phyloP scores from a whole-genome alignment of 306 rosid genomes.

The Cajanus cajan region DNA sequence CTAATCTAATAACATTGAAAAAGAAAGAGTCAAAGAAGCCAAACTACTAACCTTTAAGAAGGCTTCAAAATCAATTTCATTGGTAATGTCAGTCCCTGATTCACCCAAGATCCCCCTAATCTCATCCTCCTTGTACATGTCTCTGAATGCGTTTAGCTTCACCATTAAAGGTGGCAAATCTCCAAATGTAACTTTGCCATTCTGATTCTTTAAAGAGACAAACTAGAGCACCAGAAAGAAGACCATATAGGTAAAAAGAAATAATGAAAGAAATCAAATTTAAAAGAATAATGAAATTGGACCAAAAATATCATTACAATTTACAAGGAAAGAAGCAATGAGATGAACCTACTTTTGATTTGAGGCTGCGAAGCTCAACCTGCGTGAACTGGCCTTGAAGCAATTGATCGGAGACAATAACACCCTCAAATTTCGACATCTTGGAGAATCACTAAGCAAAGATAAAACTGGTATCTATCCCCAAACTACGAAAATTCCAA shows the following conservation, averaged over 20 bases:
- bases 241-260: neutral
- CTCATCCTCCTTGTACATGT: conserved; percentile 63
- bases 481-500: conserved; percentile 13
- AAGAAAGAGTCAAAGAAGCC: neutral
- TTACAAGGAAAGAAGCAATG: neutral
- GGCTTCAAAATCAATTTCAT: conserved; percentile 81
- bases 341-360: conserved; percentile 62
- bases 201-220: conserved; percentile 59
- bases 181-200: conserved; percentile 61
- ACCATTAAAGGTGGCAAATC: conserved; percentile 72
- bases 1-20: neutral
- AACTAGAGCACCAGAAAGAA: conserved; percentile 51
- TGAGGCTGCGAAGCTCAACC: conserved; percentile 87
- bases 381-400: conserved; percentile 95
- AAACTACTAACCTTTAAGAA: conserved; percentile 69
- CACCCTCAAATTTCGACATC: conserved; percentile 86
- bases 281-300: neutral
- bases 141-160: conserved; percentile 65
- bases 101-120: conserved; percentile 62
- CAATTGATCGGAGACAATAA: conserved; percentile 81
- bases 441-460: conserved; percentile 32
- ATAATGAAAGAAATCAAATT: neutral
- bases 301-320: neutral
- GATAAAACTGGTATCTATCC: conserved; percentile 22
- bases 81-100: conserved; percentile 50